Base-by-base conservation (phyloP, 495 filamentous ascomycete species). In the Paragyromitra xinjiangensis region DNA sequence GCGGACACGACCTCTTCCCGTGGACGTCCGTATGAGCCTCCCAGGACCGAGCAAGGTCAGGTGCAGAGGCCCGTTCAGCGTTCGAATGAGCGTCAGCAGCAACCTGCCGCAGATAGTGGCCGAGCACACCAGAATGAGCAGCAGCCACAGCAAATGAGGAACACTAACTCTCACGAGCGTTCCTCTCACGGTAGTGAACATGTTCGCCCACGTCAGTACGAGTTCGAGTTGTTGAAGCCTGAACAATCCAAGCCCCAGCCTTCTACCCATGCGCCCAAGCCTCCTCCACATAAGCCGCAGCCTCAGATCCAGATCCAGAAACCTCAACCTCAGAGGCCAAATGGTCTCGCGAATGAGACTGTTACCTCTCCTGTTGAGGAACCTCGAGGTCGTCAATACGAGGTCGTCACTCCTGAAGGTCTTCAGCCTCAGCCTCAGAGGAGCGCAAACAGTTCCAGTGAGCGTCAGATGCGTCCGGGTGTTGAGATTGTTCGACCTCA, bases 391-490 rank as follows among this genome's bases (percentile, higher is more conserved):
- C 74, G 67, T 56, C 77, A 64, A 37, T 79, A 78, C 24, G 77
- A 79, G 39, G 58, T 73, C 9, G 16, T 66, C 34, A 67, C 77
- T 6, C 66, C 75, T 1, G 74, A 79, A 19, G 69, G 59, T 53
- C 78, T 75, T 22, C 78, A 80, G 61, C 78, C 78, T 2, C 78
- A 79, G 39, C 19, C 64, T 63, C 80, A 73, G 56, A 69, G 77
- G 50, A 79, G 67, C 39, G 74, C 63, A 51, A 79, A 79, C 16
- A 71, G 58, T 12, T 81, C 80, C 6, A 78, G 64, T 26, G 80
- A 81, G 62, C 80, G 79, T 48, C 64, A 77, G 29, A 81, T 77
- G 63, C 80, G 80, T 55, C 79, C 79, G 0, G 80, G 80, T 67
- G 80, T 81, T 48, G 74, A 81, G 22, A 78, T 81, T 37, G 79